Evolutionary conservation across 2,329 filamentous ascomycete genomes (phyloP).

Genomic region (Xylariaceae sp.): DNA sequence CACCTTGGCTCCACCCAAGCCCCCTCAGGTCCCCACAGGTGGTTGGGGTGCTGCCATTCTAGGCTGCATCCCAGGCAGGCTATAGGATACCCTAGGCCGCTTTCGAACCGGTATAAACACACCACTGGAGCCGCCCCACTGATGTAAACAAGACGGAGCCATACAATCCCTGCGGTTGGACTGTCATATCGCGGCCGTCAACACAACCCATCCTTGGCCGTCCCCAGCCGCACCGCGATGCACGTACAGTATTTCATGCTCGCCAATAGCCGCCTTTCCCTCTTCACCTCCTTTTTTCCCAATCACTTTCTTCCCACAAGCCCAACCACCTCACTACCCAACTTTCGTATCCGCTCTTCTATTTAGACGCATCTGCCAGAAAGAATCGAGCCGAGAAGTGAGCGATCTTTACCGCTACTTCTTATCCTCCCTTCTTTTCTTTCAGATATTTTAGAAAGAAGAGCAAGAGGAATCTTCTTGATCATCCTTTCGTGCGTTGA

Average conservation of each 20-base stretch:
- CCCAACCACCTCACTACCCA: constrained; percentile 26
- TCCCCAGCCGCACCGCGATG: constrained; percentile 7
- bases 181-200: constrained; percentile 22
- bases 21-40: not conserved
- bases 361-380: constrained; percentile 27
- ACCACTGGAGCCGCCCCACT: constrained; percentile 21
- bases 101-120: constrained; percentile 27
- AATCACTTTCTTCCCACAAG: constrained; percentile 23
- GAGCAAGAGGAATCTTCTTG: constrained; percentile 61
- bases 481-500: constrained; percentile 53
- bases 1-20: not conserved
- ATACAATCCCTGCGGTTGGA: constrained; percentile 24
- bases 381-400: constrained; percentile 35
- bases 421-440: constrained; percentile 37
- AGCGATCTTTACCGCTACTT: constrained; percentile 31
- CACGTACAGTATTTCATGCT: constrained; percentile 30
- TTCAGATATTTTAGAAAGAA: constrained; percentile 44
- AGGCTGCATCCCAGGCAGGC: not conserved
- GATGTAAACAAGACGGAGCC: constrained; percentile 28
- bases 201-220: constrained; percentile 20
- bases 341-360: constrained; percentile 33
- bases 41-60: not conserved
- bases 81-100: constrained; percentile 16
- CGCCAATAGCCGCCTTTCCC: constrained; percentile 30
- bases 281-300: constrained; percentile 30